Evolutionary conservation across 768 basidiomycete species (phyloP).

Genomic region (Brasilioporus rufonigricans): DNA sequence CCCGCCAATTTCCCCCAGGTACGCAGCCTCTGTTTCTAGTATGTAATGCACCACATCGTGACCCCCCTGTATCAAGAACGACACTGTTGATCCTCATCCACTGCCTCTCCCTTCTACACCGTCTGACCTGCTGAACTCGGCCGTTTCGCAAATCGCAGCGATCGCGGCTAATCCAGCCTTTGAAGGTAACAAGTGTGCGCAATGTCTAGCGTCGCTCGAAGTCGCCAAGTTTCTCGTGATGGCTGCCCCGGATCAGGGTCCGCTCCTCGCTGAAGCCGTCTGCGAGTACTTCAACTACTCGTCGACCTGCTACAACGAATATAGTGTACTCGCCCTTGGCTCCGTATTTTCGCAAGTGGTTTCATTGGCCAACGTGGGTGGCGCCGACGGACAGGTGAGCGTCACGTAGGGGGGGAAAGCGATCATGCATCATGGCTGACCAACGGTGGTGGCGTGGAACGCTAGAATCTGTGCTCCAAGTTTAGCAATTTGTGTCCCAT

Average conservation of each 20-base stretch:
- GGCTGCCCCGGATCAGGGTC: conserved; percentile 41
- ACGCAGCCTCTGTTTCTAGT: neutral
- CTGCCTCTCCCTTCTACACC: conserved; percentile 36
- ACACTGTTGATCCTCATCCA: conserved; percentile 43
- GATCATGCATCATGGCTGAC: neutral
- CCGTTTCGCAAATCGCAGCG: conserved; percentile 37
- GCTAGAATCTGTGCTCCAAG: conserved; percentile 34
- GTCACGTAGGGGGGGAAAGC: neutral
- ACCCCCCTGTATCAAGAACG: conserved; percentile 26
- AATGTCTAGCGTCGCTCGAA: conserved; percentile 38
- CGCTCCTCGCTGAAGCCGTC: conserved; percentile 31
- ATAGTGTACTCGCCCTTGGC: conserved; percentile 35
- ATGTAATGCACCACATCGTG: neutral
- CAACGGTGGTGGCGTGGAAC: neutral
- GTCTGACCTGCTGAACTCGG: conserved; percentile 34
- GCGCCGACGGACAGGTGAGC: conserved; percentile 47
- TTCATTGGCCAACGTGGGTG: conserved; percentile 42
- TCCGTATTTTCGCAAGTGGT: conserved; percentile 44
- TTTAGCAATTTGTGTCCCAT: conserved; percentile 36
- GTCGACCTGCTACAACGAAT: conserved; percentile 35
- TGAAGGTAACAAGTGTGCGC: conserved; percentile 35
- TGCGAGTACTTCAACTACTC: conserved; percentile 41
- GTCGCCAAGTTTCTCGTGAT: conserved; percentile 41
- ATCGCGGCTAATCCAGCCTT: conserved; percentile 36
- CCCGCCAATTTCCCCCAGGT: conserved; percentile 22